Evolutionary conservation across 768 basidiomycete species (phyloP).

Genomic region (Leucosporidium yakuticum): DNA sequence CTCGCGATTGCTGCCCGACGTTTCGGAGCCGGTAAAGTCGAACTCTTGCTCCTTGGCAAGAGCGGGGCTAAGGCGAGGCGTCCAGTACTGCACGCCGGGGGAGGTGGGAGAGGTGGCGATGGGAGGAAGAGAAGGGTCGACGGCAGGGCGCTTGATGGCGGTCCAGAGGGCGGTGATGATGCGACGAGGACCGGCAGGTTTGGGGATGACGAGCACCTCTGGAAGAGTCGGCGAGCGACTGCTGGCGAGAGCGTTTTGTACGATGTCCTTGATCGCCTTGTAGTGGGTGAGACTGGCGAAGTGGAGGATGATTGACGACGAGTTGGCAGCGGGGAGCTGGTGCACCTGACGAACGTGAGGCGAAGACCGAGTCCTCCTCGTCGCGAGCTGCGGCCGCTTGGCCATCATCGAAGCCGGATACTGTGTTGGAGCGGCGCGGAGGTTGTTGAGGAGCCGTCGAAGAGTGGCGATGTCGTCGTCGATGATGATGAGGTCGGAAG

Average conservation of each 20-base stretch:
- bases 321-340: constrained; percentile 9
- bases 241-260: constrained; percentile 61
- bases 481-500: constrained; percentile 65
- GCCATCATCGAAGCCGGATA: constrained; percentile 26
- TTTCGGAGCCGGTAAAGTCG: constrained; percentile 11
- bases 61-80: constrained; percentile 42
- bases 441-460: constrained; percentile 62
- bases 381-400: constrained; percentile 36
- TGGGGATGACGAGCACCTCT: constrained; percentile 94
- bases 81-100: constrained; percentile 56
- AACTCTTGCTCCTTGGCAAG: constrained; percentile 33
- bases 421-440: constrained; percentile 44
- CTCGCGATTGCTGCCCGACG: constrained; percentile 7
- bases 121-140: constrained; percentile 89
- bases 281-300: constrained; percentile 88
- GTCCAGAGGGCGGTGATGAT: constrained; percentile 88
- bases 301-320: constrained; percentile 61
- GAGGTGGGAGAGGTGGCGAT: constrained; percentile 85
- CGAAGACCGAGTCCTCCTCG: constrained; percentile 56
- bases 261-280: constrained; percentile 75
- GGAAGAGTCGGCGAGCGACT: constrained; percentile 50
- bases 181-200: constrained; percentile 90
- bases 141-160: constrained; percentile 71
- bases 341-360: constrained; percentile 61
- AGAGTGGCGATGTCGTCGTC: constrained; percentile 85